phyloP scores from a whole-genome alignment of 192 early-diverging fungal species.

The Physocladia obscura region DNA sequence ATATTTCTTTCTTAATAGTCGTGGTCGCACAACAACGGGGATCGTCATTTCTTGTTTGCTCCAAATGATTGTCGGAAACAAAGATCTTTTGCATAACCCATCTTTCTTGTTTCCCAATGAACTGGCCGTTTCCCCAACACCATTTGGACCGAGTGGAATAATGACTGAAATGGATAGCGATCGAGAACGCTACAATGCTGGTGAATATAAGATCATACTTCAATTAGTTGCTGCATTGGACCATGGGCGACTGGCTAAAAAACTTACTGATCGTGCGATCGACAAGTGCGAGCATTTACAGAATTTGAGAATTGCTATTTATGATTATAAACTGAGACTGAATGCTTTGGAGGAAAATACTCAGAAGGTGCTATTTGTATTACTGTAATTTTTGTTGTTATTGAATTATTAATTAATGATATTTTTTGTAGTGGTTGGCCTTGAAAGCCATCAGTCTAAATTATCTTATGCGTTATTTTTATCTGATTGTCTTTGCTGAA shows the following conservation, averaged over 20 bases:
- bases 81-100: constrained; percentile 1
- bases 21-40: constrained; percentile 65
- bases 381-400: not conserved
- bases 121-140: not conserved
- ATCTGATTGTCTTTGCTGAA: constrained; percentile 65
- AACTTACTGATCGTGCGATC: constrained; percentile 57
- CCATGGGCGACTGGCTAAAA: constrained; percentile 63
- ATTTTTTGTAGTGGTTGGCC: constrained; percentile 33
- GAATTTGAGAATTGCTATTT: constrained; percentile 59
- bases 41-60: constrained; percentile 57
- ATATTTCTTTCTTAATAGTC: constrained; percentile 18
- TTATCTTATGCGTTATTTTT: constrained; percentile 66
- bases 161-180: constrained; percentile 27
- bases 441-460: constrained; percentile 48
- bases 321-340: constrained; percentile 57
- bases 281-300: constrained; percentile 69
- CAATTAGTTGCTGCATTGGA: constrained; percentile 59
- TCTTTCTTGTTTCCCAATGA: not conserved
- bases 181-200: constrained; percentile 41
- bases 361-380: constrained; percentile 16
- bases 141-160: not conserved
- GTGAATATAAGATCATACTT: constrained; percentile 60
- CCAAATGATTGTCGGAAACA: constrained; percentile 55
- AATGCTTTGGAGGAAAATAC: constrained; percentile 39
- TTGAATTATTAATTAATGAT: not conserved